Evolutionary conservation across 345 rosid genomes (phyloP).

Genomic region (Melaleuca quinquenervia): DNA sequence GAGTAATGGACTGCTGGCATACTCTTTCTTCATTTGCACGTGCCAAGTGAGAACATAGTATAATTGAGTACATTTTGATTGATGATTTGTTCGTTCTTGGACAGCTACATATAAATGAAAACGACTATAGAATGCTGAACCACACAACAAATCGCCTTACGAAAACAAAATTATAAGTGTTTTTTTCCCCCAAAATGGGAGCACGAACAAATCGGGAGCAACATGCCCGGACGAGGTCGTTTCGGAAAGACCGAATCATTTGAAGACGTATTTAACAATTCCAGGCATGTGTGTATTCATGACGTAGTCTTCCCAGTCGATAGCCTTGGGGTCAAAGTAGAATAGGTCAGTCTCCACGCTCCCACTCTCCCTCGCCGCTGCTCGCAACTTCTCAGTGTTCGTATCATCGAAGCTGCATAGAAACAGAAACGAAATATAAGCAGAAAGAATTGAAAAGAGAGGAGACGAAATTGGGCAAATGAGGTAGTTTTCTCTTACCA

Average conservation of each 20-base stretch:
- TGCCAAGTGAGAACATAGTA: neutral
- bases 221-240: neutral
- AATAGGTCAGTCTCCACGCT: conserved; percentile 15
- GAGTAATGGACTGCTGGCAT: no score
- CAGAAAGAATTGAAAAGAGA: no score
- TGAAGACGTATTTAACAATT: conserved; percentile 35
- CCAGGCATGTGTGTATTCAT: conserved; percentile 58
- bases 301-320: conserved; percentile 67
- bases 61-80: neutral
- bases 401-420: conserved; percentile 49
- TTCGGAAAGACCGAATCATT: neutral
- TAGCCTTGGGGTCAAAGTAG: conserved; percentile 44
- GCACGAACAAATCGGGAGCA: neutral
- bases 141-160: neutral
- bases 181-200: neutral
- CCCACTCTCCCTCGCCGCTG: conserved; percentile 15
- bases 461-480: neutral
- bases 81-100: neutral
- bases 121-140: neutral
- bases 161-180: neutral
- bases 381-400: conserved; percentile 37
- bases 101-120: neutral
- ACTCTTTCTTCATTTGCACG: no score
- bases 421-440: neutral
- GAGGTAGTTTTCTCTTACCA: neutral